Base-by-base conservation (phyloP, 169 alveolate species). In the Pseudocohnilembus persalinus region DNA sequence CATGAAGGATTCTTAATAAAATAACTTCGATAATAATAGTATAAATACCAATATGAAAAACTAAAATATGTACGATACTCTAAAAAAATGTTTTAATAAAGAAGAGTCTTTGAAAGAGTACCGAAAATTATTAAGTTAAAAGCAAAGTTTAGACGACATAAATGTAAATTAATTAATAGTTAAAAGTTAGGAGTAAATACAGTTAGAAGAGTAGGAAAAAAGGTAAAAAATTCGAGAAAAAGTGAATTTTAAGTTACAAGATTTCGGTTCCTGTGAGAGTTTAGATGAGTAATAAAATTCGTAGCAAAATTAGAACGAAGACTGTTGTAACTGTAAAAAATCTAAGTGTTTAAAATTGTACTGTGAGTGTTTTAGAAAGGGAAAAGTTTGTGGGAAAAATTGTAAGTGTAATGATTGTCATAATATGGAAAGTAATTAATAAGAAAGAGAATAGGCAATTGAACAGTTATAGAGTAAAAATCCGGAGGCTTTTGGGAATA, bases 321-420 rank as follows among this genome's bases (percentile, higher is more conserved):
- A 64, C 72, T 68, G 32, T 1, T 94, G 97, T 79, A 90, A 92
- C 74, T 94, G 97, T 65, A 91, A 92, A 82, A 94, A 94, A 82
- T 89, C 95, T n/a, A 92, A 92, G 73, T 94, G 97, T 85, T 84
- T 93, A 35, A 94, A 94, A 83, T 84, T 93, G 31, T 94, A 94
- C 85, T 94, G 97, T 79, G 97, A 94, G 73, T 94, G 97, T 73
- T 93, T 94, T 87, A 94, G 93, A 6, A 82, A 86, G 63, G 95
- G 95, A n/a, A 88, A 83, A 65, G 80, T 85, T 79, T 94, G 97
- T 77, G 77, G 80, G 29, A 63, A 74, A 29, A 92, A 87, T 33
- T 94, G 97, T 85, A 92, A 93, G 82, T 94, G 97, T 76, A 34
- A 31, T 29, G 92, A 88, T 77, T 94, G 97, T 64, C 84, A 89